These are phyloP conservation scores for Trametes meyenii DNA, from an alignment of 768 basidiomycete species.

Conservation along the genomic window DNA sequence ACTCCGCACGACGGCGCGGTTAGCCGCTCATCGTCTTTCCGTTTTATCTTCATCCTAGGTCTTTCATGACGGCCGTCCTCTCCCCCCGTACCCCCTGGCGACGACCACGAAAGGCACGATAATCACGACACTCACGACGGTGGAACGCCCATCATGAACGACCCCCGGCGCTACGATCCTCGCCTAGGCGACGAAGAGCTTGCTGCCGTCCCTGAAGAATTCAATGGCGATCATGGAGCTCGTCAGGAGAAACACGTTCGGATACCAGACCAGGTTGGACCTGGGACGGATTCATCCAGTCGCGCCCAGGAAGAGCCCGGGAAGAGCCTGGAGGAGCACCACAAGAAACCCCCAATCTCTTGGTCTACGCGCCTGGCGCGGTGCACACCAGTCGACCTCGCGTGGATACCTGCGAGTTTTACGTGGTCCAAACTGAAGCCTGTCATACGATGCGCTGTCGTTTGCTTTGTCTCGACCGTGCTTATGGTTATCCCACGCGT, in stretches of 20 bases:
- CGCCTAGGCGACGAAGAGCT: conserved; percentile 34
- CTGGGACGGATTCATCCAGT: not conserved
- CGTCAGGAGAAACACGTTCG: conserved; percentile 15
- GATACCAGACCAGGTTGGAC: conserved; percentile 7
- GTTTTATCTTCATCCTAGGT: no score
- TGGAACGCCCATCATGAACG: not conserved
- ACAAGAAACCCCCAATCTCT: not conserved
- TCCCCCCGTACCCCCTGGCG: no score
- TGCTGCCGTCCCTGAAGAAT: conserved; percentile 16
- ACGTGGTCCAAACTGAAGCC: conserved; percentile 64
- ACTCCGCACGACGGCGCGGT: no score
- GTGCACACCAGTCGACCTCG: conserved; percentile 37
- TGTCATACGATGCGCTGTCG: conserved; percentile 60
- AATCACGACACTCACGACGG: no score
- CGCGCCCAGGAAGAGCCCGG: not conserved
- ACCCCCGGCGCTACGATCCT: conserved; percentile 28
- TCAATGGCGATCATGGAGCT: not conserved
- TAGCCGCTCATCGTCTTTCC: no score
- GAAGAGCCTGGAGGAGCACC: not conserved
- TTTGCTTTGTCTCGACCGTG: conserved; percentile 62
- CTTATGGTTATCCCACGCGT: conserved; percentile 59
- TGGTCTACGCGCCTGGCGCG: conserved; percentile 9
- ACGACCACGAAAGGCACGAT: no score
- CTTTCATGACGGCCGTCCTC: no score
- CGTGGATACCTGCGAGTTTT: conserved; percentile 63